Evolutionary conservation across 108 stramenopile genomes (phyloP).

Genomic region (Nannochloropsis gaditana): DNA sequence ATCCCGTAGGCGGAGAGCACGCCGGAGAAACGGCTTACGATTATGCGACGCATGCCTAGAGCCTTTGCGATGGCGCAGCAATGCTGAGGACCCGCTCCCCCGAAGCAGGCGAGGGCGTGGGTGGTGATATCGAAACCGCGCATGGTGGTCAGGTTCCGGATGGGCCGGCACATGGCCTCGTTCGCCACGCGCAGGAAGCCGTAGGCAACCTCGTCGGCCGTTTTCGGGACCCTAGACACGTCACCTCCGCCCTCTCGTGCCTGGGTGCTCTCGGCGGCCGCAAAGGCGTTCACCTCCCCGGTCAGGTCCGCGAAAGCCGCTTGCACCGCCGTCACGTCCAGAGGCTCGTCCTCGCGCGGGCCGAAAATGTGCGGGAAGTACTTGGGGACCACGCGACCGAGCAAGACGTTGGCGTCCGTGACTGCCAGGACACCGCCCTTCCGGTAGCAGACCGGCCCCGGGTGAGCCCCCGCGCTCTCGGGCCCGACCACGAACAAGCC

Average conservation of each 20-base stretch:
- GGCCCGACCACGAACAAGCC: constrained; percentile 94
- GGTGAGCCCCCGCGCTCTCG: constrained; percentile 89
- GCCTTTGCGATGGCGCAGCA: constrained; percentile 81
- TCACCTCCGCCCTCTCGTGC: background rate
- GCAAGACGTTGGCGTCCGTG: constrained; percentile 94
- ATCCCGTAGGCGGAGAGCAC: constrained; percentile 93
- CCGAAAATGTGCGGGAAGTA: constrained; percentile 95
- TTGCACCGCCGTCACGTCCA: constrained; percentile 79
- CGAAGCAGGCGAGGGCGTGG: constrained; percentile 87
- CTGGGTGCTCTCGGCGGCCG: constrained; percentile 22
- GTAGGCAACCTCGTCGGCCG: constrained; percentile 67
- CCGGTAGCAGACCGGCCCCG: constrained; percentile 95
- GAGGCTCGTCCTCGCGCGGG: constrained; percentile 82
- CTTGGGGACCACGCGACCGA: constrained; percentile 81
- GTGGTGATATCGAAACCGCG: constrained; percentile 72
- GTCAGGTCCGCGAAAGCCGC: constrained; percentile 70
- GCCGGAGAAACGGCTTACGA: constrained; percentile 88
- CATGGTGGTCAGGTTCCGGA: constrained; percentile 97
- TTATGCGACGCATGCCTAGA: constrained; percentile 81
- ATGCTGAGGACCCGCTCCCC: constrained; percentile 97
- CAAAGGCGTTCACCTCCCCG: constrained; percentile 54
- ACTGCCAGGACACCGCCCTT: constrained; percentile 88
- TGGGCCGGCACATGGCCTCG: constrained; percentile 99
- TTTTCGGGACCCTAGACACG: constrained; percentile 17
- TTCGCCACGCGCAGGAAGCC: constrained; percentile 97